phyloP scores from a whole-genome alignment of 768 basidiomycete genomes.

The Candolleomyces aberdarensis region DNA sequence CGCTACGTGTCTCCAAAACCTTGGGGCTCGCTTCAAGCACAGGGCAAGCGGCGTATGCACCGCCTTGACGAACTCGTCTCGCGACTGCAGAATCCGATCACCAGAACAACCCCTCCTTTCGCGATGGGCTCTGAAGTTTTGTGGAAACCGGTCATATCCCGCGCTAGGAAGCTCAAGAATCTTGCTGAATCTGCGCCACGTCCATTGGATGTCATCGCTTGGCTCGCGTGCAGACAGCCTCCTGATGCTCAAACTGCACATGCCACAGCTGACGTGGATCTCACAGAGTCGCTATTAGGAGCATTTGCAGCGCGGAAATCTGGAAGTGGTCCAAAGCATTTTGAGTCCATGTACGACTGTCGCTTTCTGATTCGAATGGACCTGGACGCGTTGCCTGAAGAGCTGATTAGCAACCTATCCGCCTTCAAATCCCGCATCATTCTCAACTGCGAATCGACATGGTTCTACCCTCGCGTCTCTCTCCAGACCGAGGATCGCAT shows the following conservation, averaged over 20 bases:
- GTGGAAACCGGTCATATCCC: constrained; percentile 54
- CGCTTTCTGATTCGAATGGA: constrained; percentile 58
- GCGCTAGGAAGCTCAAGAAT: background rate
- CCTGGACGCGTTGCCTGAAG: constrained; percentile 37
- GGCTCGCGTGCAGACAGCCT: constrained; percentile 56
- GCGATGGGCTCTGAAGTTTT: constrained; percentile 59
- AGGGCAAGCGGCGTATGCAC: constrained; percentile 48
- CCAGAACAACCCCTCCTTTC: constrained; percentile 32
- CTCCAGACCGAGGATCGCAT: background rate
- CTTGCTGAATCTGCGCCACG: constrained; percentile 4
- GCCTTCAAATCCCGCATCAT: background rate
- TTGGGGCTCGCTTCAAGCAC: constrained; percentile 71
- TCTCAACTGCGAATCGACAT: constrained; percentile 4
- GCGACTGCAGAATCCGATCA: constrained; percentile 42
- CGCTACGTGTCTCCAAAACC: constrained; percentile 71
- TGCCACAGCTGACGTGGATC: constrained; percentile 12
- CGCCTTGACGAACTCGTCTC: constrained; percentile 47
- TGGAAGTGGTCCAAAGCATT: constrained; percentile 13
- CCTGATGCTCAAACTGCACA: constrained; percentile 26
- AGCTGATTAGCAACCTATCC: constrained; percentile 20
- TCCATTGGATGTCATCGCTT: background rate
- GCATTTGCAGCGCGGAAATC: constrained; percentile 13
- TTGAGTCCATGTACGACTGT: constrained; percentile 57
- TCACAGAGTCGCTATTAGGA: constrained; percentile 11
- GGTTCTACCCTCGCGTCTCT: constrained; percentile 6